Evolutionary conservation across 371 early-diverging fungal genomes (phyloP).

Genomic region (Haplosporangium sp.): DNA sequence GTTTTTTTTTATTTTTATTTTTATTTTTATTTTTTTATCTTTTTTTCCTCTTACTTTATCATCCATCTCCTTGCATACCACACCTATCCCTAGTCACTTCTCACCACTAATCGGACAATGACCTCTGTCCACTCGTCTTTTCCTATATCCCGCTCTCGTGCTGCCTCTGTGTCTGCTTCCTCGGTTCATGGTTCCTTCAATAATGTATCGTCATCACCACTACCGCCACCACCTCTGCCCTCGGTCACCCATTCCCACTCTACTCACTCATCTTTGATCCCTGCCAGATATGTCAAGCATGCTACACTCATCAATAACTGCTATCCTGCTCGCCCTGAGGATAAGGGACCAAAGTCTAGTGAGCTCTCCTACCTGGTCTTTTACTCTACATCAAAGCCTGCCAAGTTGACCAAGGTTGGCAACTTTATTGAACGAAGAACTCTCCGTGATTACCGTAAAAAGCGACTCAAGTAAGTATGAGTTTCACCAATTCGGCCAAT

Average conservation of each 20-base stretch:
- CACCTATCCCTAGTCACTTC: too few relatives aligned
- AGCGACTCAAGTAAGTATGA: conserved; percentile 66
- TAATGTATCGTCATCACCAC: conserved; percentile 4
- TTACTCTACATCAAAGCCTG: conserved; percentile 91
- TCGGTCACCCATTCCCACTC: conserved; percentile 30
- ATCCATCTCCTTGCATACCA: neutral
- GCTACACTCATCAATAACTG: conserved; percentile 92
- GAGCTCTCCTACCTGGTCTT: conserved; percentile 91
- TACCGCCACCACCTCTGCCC: conserved; percentile 4
- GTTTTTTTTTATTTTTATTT: too few relatives aligned
- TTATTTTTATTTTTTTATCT: neutral
- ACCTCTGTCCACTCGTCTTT: conserved; percentile 7
- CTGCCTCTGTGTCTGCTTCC: conserved; percentile 37
- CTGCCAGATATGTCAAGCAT: conserved; percentile 81
- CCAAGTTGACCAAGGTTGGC: conserved; percentile 93
- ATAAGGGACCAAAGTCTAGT: conserved; percentile 82
- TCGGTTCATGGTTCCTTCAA: conserved; percentile 10
- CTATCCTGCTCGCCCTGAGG: conserved; percentile 87
- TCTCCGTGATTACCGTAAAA: conserved; percentile 74
- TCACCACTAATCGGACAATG: conserved; percentile 5
- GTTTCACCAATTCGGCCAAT: neutral
- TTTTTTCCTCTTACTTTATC: neutral
- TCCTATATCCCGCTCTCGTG: conserved; percentile 31
- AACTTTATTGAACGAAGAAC: conserved; percentile 84
- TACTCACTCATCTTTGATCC: conserved; percentile 52